Percentiles rank a stretch among this genome's conserved stretches.
Evolutionary conservation across 2,329 filamentous ascomycete genomes (phyloP).

Genomic region (Talaromyces sp.): DNA sequence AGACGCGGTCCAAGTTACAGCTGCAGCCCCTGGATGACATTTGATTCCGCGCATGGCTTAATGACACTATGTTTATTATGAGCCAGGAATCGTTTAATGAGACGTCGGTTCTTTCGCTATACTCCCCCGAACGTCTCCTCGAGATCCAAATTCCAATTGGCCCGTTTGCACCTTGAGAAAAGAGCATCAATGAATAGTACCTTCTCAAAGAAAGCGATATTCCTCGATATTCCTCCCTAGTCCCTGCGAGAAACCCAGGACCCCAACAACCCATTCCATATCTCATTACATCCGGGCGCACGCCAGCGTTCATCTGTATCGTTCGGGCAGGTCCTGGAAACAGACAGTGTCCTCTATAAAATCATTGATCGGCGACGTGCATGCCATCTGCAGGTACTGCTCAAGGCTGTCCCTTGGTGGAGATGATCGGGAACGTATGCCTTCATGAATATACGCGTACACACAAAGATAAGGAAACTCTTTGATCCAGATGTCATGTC

Average conservation of each 20-base stretch:
- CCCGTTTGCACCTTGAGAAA: neutral
- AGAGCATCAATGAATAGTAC: too few species aligned
- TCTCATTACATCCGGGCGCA: neutral
- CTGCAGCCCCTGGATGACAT: neutral
- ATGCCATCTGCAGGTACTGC: neutral
- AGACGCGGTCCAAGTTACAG: neutral
- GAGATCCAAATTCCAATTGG: neutral
- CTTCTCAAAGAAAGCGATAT: neutral
- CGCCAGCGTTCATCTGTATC: neutral
- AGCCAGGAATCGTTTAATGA: neutral
- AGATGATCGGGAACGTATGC: neutral
- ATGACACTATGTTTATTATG: neutral
- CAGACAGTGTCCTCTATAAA: neutral
- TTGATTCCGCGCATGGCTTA: neutral
- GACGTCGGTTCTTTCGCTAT: neutral
- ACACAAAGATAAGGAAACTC: neutral
- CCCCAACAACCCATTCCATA: neutral
- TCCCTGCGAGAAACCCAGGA: neutral
- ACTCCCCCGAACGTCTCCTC: neutral
- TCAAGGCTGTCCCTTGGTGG: neutral
- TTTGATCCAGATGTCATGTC: neutral
- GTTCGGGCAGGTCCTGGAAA: neutral
- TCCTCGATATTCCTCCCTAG: neutral
- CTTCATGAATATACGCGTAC: neutral
- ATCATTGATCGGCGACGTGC: neutral